Evolutionary conservation across 176 grass and related monocot genomes (phyloP).

Genomic region (Aechmea fasciata): DNA sequence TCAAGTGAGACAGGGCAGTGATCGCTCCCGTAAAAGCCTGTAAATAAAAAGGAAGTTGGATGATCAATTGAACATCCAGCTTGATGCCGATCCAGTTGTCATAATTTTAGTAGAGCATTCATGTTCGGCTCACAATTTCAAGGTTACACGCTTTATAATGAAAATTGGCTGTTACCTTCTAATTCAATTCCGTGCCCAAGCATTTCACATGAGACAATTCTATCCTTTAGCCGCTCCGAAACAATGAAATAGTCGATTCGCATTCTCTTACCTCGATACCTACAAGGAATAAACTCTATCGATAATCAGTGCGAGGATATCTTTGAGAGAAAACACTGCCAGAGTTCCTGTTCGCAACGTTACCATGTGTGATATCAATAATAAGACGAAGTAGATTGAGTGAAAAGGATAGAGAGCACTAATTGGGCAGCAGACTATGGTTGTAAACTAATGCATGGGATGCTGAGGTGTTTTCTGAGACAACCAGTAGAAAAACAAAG

Average conservation of each 20-base stretch:
- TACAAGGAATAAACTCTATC: constrained; percentile 18
- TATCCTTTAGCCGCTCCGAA: constrained; percentile 57
- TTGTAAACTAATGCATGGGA: background rate
- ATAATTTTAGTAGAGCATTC: background rate
- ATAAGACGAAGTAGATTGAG: background rate
- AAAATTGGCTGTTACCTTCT: constrained; percentile 46
- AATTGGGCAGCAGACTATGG: background rate
- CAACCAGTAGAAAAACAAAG: too few species aligned
- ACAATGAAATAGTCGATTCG: constrained; percentile 87
- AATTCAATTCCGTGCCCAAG: constrained; percentile 84
- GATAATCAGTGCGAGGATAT: background rate
- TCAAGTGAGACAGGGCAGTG: constrained; percentile 45
- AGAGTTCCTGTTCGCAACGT: too few species aligned
- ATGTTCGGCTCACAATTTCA: constrained; percentile 8
- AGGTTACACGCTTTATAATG: background rate
- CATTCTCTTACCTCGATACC: constrained; percentile 93
- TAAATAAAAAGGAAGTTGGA: constrained; percentile 6
- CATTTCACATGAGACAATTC: constrained; percentile 66
- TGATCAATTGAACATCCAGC: too few species aligned
- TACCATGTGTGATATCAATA: too few species aligned
- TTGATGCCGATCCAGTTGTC: too few species aligned
- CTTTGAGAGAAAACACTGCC: background rate
- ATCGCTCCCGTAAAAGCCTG: constrained; percentile 51
- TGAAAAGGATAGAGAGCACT: background rate
- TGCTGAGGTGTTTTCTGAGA: too few species aligned